Evolutionary conservation across 1,139 yeast genomes (phyloP).

Genomic region (Saccharomyces hybrid): DNA sequence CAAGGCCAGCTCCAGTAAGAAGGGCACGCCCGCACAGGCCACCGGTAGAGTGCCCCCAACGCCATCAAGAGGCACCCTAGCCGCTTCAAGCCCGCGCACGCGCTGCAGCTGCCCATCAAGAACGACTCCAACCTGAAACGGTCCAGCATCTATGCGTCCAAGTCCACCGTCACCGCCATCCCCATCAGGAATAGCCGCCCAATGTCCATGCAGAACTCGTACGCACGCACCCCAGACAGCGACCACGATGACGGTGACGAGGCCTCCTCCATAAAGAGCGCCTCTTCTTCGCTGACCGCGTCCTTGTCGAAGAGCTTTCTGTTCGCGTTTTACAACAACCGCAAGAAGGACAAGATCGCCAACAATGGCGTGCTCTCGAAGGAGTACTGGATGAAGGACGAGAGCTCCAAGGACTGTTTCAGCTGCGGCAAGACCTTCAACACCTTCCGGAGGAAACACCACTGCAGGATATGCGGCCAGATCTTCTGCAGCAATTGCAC

Average conservation of each 20-base stretch:
- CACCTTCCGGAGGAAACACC: constrained; percentile 82
- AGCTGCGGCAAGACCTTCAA: constrained; percentile 68
- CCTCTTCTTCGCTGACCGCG: constrained; percentile 36
- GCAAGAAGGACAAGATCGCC: constrained; percentile 33
- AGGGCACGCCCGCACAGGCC: too few relatives aligned
- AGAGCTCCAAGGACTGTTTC: constrained; percentile 74
- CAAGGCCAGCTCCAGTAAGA: too few relatives aligned
- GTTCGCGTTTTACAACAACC: constrained; percentile 40
- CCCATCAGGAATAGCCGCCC: constrained; percentile 21
- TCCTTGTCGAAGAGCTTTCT: constrained; percentile 38
- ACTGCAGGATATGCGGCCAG: constrained; percentile 92
- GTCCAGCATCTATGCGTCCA: constrained; percentile 31
- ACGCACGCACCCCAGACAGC: neutral
- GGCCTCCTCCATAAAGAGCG: constrained; percentile 24
- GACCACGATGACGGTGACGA: constrained; percentile 18
- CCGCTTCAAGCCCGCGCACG: constrained; percentile 1
- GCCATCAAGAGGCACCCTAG: neutral
- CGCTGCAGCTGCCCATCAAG: constrained; percentile 19
- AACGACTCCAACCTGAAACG: constrained; percentile 24
- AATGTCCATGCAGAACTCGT: neutral
- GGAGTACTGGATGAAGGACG: constrained; percentile 90
- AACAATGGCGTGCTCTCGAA: constrained; percentile 42
- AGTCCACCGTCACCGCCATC: constrained; percentile 30
- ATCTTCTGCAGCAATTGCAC: constrained; percentile 91
- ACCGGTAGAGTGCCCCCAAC: neutral